Base-by-base conservation (phyloP, 257 asterid genomes). In the Solanum infundibuliforme region DNA sequence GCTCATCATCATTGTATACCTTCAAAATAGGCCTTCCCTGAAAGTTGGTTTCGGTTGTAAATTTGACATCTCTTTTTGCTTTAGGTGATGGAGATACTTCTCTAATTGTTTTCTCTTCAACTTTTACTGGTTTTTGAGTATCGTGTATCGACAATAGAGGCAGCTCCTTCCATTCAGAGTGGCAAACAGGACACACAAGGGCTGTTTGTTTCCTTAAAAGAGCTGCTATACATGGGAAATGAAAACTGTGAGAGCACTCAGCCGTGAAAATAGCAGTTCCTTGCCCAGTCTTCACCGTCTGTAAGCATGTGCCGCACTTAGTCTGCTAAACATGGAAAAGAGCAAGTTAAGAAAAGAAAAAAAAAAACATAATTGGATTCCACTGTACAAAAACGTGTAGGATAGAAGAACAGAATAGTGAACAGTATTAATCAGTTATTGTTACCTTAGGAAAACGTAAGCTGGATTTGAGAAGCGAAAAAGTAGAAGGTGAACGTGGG, bases 181-280 rank as follows among this genome's bases (percentile, higher is more conserved):
- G 90, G 90, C 99, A 97, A 32, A 91, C 92, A 5, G 99, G 99
- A 87, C 99, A 97, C 84, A 90, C 85, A 88, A 94, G 98, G 12
- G 91, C 72, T 3, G 89, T 93, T 88, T 94, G 93, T 89, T 94
- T 93, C 92, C 93, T 94, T 69, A 92, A 91, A 88, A 94, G 95
- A 27, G 93, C 93, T 71, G 98, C 94, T 72, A 97, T 93, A 92
- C 99, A 97, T 31, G 95, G 99, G 43, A 95, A 97, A 60, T 97
- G 99, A 90, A 97, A 97, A 89, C 93, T 92, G 91, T 97, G 97
- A 86, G 95, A 92, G 91, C 99, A 97, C 92, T 96, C 99, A 91
- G 99, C 99, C 93, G 99, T 97, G 95, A 97, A 96, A 65, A 95
- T 95, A 29, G 99, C 99, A 60, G 94, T 96, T 6, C 98, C 99